phyloP scores from a whole-genome alignment of 768 basidiomycete genomes.

The Pisolithus tinctorius region DNA sequence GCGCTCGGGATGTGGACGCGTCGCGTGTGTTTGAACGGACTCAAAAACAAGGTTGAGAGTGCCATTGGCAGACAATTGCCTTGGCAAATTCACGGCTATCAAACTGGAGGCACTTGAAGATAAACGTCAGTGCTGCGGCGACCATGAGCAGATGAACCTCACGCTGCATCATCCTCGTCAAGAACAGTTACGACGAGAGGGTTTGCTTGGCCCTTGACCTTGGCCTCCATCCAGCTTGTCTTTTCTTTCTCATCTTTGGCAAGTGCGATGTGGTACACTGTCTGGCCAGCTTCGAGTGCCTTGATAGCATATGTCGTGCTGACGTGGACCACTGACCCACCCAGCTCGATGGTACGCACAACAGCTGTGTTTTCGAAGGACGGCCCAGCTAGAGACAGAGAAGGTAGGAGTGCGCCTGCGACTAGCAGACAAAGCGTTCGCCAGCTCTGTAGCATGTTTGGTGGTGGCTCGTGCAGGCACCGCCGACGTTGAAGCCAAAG shows the following conservation, averaged over 20 bases:
- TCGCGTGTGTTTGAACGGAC: constrained; percentile 71
- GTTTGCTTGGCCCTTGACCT: constrained; percentile 61
- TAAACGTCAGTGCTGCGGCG: constrained; percentile 8
- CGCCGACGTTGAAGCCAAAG: constrained; percentile 9
- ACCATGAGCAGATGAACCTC: constrained; percentile 21
- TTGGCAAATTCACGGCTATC: constrained; percentile 60
- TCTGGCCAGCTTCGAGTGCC: constrained; percentile 54
- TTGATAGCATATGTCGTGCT: constrained; percentile 85
- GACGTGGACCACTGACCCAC: constrained; percentile 81
- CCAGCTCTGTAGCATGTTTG: constrained; percentile 36
- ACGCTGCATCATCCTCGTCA: constrained; percentile 47
- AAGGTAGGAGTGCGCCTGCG: constrained; percentile 32
- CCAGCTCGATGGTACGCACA: constrained; percentile 84
- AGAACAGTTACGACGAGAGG: constrained; percentile 47
- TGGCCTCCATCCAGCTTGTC: constrained; percentile 76
- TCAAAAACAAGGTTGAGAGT: constrained; percentile 75
- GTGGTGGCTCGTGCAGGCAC: constrained; percentile 25
- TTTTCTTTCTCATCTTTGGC: constrained; percentile 52
- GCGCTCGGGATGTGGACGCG: constrained; percentile 65
- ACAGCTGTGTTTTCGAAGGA: constrained; percentile 87
- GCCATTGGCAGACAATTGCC: constrained; percentile 47
- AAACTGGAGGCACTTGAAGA: constrained; percentile 41
- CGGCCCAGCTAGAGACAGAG: constrained; percentile 35
- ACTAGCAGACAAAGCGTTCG: constrained; percentile 44
- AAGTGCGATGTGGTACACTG: constrained; percentile 63